phyloP scores from a whole-genome alignment of 2,329 filamentous ascomycete species.

The Colletotrichum sp. region DNA sequence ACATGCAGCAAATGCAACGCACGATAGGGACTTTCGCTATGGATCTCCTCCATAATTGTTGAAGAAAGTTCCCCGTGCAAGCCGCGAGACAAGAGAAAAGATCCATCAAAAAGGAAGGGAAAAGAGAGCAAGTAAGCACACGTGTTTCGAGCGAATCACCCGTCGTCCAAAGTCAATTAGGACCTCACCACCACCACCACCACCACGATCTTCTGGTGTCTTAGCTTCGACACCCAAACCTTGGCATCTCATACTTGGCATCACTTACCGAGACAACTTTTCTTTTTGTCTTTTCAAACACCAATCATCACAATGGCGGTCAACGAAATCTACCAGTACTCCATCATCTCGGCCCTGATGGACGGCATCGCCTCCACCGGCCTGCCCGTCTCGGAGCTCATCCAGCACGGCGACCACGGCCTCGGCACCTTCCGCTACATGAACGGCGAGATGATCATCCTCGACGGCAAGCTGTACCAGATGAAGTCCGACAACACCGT shows the following conservation, averaged over 20 bases:
- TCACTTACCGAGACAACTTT: not conserved
- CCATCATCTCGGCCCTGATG: conserved; percentile 38
- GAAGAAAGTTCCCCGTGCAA: not conserved
- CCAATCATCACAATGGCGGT: conserved; percentile 26
- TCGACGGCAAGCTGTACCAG: conserved; percentile 35
- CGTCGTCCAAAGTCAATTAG: not conserved
- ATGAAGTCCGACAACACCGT: conserved; percentile 39
- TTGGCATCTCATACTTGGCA: not conserved
- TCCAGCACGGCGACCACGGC: conserved; percentile 37
- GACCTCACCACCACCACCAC: not conserved
- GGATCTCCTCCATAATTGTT: not conserved
- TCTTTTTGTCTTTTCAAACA: not conserved
- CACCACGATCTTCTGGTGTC: not conserved
- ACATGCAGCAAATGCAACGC: not conserved
- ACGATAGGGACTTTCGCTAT: not conserved
- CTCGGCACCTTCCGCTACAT: conserved; percentile 39
- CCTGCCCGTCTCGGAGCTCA: conserved; percentile 30
- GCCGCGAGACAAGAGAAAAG: not conserved
- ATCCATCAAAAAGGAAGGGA: not conserved
- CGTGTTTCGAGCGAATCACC: not conserved
- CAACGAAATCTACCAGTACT: conserved; percentile 40
- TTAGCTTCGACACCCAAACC: not conserved
- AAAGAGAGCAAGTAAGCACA: not conserved
- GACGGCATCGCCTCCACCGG: conserved; percentile 37
- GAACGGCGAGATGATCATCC: conserved; percentile 39